Evolutionary conservation across 1,284 basidiomycete genomes (phyloP), one percentile per base, ranked within the genome.

Genomic region (Cystobasidium slooffiae): DNA sequence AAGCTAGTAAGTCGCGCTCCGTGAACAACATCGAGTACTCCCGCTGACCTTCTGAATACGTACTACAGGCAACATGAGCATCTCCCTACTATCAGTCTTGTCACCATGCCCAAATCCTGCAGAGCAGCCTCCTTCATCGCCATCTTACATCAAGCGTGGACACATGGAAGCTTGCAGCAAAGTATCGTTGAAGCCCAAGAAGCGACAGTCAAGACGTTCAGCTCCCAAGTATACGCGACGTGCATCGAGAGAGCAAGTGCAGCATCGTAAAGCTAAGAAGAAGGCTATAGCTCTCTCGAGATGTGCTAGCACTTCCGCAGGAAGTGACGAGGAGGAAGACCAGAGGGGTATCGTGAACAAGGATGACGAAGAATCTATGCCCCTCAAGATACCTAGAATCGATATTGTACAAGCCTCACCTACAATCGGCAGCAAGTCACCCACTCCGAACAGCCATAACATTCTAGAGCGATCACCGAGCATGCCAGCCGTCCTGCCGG

Each of bases 401-500:
- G 62, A 65, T 24, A 49, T 65, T 18, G 46, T 49, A 1, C 46
- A 65, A 39, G 44, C 62, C 20, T 65, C 62, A 46, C 62, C 62
- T 20, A 51, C 53, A 14, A 59, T 59, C 3, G 56, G n/a, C 12
- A 43, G 56, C 14, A 59, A 39, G 22, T 9, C 31, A 31, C 31
- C 31, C 31, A 31, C 51, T 16, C 51, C 8, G 51, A 53, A 53
- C 51, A 22, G n/a, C 51, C 24, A 43, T 44, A 12, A 18, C 22
- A 47, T 18, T 18, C 41, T 62, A 7, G 39, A 14, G 39, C 62
- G 62, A 3, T 49, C 37, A 14, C 62, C 44, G 6, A 65, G 62
- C 46, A 65, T 65, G 62, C 62, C 62, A 14, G 31, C 62, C 20
- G 44, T 65, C 10, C n/a, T 65, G 5, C 24, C 62, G n/a, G 62